Evolutionary conservation across 345 rosid genomes (phyloP).

Genomic region (Gynandropsis gynandra): DNA sequence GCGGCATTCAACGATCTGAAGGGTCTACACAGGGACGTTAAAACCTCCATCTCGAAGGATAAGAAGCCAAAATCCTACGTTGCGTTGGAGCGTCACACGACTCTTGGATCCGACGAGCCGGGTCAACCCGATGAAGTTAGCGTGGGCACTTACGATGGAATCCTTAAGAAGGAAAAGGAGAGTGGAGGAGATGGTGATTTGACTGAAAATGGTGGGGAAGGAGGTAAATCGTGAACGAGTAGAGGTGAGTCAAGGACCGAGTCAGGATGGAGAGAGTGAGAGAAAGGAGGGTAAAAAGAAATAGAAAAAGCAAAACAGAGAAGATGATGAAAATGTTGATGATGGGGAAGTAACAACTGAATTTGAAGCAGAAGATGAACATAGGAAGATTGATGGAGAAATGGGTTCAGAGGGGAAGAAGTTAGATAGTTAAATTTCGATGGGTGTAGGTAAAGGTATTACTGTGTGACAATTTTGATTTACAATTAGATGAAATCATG

Average conservation of each 20-base stretch:
- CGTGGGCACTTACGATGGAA: background rate
- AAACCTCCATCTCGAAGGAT: constrained; percentile 11
- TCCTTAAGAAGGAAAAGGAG: background rate
- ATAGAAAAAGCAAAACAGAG: constrained; percentile 11
- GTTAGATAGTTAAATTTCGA: constrained; percentile 19
- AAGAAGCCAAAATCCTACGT: constrained; percentile 5
- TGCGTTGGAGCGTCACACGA: constrained; percentile 6
- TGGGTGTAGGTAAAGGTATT: constrained; percentile 2
- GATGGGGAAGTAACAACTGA: background rate
- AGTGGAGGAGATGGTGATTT: constrained; percentile 6
- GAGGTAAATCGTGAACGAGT: background rate
- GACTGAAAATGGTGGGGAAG: constrained; percentile 18
- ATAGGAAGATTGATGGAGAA: constrained; percentile 21
- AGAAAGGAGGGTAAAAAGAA: background rate
- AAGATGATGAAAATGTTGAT: constrained; percentile 5
- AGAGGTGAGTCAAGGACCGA: background rate
- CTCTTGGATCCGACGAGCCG: constrained; percentile 8
- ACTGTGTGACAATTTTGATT: constrained; percentile 14
- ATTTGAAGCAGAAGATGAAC: constrained; percentile 13
- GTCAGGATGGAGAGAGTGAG: constrained; percentile 5
- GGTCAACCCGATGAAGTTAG: constrained; percentile 4
- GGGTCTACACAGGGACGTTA: constrained; percentile 28
- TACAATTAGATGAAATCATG: constrained; percentile 1
- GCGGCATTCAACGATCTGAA: constrained; percentile 33
- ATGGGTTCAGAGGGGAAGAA: constrained; percentile 23